A percentile compares a stretch with the other conserved stretches of the same genome.
These are phyloP conservation scores for Fusarium phyllophilum DNA, from an alignment of 2,329 filamentous ascomycete species.

Conservation along the genomic window DNA sequence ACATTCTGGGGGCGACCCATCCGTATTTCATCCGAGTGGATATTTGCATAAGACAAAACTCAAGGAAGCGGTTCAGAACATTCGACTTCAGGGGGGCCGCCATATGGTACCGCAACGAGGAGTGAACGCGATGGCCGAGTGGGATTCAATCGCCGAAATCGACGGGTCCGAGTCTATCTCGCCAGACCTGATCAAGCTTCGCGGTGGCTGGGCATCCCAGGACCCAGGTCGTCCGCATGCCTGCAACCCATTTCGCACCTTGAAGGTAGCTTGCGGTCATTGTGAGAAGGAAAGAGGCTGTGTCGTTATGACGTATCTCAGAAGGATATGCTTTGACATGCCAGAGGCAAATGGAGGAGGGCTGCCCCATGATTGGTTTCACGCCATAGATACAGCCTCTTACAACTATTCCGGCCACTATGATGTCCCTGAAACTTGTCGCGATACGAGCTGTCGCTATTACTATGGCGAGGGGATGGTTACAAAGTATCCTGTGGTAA, in stretches of 20 bases:
- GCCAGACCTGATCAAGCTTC: neutral
- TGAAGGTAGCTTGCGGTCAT: neutral
- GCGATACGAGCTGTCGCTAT: neutral
- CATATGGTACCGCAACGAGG: neutral
- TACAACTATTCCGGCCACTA: rapidly evolving
- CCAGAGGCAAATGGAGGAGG: neutral
- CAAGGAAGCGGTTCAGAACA: neutral
- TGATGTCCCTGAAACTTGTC: neutral
- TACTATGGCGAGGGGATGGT: neutral
- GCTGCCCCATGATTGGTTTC: neutral
- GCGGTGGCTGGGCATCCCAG: neutral
- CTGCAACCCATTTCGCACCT: neutral
- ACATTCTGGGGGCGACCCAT: neutral
- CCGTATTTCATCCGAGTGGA: neutral
- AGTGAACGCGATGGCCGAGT: neutral
- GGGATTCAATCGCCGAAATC: neutral
- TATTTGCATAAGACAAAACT: neutral
- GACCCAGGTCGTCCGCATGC: neutral
- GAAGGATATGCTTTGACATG: neutral
- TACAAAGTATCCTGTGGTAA: neutral
- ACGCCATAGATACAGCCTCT: neutral
- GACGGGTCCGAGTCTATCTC: neutral
- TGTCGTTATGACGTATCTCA: neutral
- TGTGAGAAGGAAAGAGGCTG: neutral
- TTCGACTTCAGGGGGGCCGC: neutral